phyloP scores from a whole-genome alignment of 1,139 yeast genomes.

The Yamadazyma diospyri region DNA sequence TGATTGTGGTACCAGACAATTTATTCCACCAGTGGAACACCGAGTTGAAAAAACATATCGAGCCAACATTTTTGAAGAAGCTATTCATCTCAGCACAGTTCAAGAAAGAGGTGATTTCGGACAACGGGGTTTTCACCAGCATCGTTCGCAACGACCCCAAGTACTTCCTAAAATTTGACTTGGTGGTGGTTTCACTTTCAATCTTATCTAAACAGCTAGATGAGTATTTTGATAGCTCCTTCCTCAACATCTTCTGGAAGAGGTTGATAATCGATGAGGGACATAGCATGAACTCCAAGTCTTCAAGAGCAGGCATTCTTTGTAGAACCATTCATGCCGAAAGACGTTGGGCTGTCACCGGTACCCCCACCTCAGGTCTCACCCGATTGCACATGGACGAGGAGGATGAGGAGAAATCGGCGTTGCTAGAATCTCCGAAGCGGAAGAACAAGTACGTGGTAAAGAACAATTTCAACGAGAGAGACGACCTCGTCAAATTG shows the following conservation, averaged over 20 bases:
- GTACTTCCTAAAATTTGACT: slow-evolving; percentile 42
- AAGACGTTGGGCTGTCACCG: slow-evolving; percentile 70
- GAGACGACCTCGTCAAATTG: slow-evolving; percentile 49
- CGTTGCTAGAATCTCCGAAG: slow-evolving; percentile 14
- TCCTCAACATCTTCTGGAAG: slow-evolving; percentile 57
- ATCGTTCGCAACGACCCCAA: slow-evolving; percentile 25
- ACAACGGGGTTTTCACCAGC: slow-evolving; percentile 18
- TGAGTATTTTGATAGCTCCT: slow-evolving; percentile 23
- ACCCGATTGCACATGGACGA: slow-evolving; percentile 57
- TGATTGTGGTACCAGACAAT: slow-evolving; percentile 65
- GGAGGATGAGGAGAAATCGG: slow-evolving; percentile 21
- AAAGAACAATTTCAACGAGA: slow-evolving; percentile 32
- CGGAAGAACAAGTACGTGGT: slow-evolving; percentile 38
- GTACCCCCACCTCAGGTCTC: slow-evolving; percentile 71
- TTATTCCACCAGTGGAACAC: slow-evolving; percentile 62
- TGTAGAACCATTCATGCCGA: slow-evolving; percentile 52
- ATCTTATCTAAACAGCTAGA: slow-evolving; percentile 40
- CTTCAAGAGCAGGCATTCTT: slow-evolving; percentile 46
- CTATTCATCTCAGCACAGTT: slow-evolving; percentile 34
- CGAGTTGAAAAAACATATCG: slow-evolving; percentile 56
- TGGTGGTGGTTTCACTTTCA: slow-evolving; percentile 50
- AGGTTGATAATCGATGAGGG: slow-evolving; percentile 73
- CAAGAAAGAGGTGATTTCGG: slow-evolving; percentile 16
- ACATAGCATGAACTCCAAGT: slow-evolving; percentile 54
- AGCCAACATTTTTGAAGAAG: slow-evolving; percentile 30